Base-by-base conservation (phyloP, 2,329 filamentous ascomycete genomes). In the Claviceps fusiformis region DNA sequence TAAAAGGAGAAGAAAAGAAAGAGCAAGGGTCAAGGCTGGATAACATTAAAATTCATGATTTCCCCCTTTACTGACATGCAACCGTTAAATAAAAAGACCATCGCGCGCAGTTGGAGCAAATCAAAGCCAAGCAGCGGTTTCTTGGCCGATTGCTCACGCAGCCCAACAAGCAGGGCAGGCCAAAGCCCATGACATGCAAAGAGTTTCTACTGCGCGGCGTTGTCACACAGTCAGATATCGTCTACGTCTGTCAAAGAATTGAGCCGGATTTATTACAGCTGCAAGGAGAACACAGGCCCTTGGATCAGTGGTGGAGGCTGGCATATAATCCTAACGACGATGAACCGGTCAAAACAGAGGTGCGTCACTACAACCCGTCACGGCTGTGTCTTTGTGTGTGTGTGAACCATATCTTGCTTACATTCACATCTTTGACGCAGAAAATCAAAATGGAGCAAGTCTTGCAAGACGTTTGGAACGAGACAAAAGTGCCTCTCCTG, bases 281-380 rank as follows among this genome's bases (percentile, higher is more conserved):
- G n/a, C 70, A 66, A 1, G 70, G 68, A 37, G 56, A 59, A 4
- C 53, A 67, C 3, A 59, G 61, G 27, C 56, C 63, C 4, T 59
- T 58, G 17, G 77, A 80, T 53, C 78, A 80, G 61, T 82, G 79
- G 79, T 82, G 79, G 79, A 73, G 73, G 59, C 66, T 81, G 49
- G 68, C 72, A 41, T 78, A 74, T 58, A 63, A 64, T 27, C 62
- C 68, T 13, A 61, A 66, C 17, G 70, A 71, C 11, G 60, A 67
- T 6, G 66, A 70, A 50, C 73, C 76, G n/a, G 67, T 76, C 33
- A 73, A 69, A 59, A 67, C 74, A 17, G 75, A 80, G 72, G 78
- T 80, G 70, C 52, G 69, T 49, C 27, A 27, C n/a, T 4, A 4
- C 17, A 7, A 35, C 35, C 13, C 5, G 33, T 45, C 15, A 3